Base-by-base conservation (phyloP, 2,329 filamentous ascomycete genomes). In the Neopestalotiopsis clavispora region DNA sequence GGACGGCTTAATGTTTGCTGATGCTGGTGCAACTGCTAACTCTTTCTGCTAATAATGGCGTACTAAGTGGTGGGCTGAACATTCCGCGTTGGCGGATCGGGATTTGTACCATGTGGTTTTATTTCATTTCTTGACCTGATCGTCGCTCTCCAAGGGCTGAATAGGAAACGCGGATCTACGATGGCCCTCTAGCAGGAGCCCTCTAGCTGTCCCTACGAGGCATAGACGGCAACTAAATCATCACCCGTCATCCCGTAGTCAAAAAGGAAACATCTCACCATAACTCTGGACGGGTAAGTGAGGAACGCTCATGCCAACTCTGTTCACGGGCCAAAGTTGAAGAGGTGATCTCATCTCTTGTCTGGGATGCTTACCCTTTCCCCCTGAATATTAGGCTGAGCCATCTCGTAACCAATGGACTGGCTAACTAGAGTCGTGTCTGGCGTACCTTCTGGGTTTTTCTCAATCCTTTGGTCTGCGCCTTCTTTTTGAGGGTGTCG, bases 161-260 rank as follows among this genome's bases (percentile, higher is more conserved):
- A 52, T n/a, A 7, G 45, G 45, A 52, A 52, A 52, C 45, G 45
- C 45, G 45, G 45, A 52, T 52, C 45, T 20, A 20, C 45, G 45
- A 52, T 52, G 17, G 17, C 5, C n/a, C 4, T 52, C 45, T 52
- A 52, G 45, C 7, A 52, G 17, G 1, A 52, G 45, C 45, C 23
- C 45, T 52, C 45, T 52, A 52, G 45, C n/a, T 52, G 7, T 52
- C 45, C 45, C 45, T 52, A 52, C 45, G 45, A 52, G 45, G 45
- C 45, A 52, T 52, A 52, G 45, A 20, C 45, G 45, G 45, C 45
- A 52, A 52, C 45, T 52, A 52, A 52, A 52, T 52, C 45, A 52
- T 6, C 45, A 52, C 45, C 45, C 45, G 45, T 17, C n/a, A 52
- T 52, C 45, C 45, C 45, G n/a, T 20, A 20, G 45, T 10, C 34